phyloP scores from a whole-genome alignment of 768 basidiomycete species.

The Lepiota brunneoincarnata region DNA sequence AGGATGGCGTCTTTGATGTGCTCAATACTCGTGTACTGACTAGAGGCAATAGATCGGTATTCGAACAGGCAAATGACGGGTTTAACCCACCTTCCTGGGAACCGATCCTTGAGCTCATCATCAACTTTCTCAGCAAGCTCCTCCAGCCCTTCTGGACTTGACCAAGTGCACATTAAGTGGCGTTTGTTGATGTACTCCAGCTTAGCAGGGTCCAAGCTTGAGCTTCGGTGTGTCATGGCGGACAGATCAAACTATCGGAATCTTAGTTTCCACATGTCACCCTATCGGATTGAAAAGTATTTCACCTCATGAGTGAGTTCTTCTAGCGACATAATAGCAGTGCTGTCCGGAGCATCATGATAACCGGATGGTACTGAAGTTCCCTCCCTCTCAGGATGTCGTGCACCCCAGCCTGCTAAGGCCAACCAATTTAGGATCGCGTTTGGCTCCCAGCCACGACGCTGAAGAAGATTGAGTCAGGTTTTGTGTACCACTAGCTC shows the following conservation, averaged over 20 bases:
- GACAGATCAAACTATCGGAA: slow-evolving; percentile 69
- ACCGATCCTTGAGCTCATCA: slow-evolving; percentile 48
- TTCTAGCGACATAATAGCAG: slow-evolving; percentile 57
- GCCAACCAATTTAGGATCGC: slow-evolving; percentile 93
- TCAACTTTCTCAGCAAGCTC: slow-evolving; percentile 54
- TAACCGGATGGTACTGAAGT: slow-evolving; percentile 16
- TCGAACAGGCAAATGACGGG: neutral
- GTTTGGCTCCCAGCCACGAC: slow-evolving; percentile 85
- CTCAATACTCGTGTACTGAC: slow-evolving; percentile 47
- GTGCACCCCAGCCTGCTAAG: slow-evolving; percentile 88
- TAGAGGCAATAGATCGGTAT: slow-evolving; percentile 15
- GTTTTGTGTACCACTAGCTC: neutral
- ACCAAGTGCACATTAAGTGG: slow-evolving; percentile 62
- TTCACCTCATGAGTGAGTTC: slow-evolving; percentile 61
- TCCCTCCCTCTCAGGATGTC: slow-evolving; percentile 28
- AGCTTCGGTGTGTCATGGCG: slow-evolving; percentile 76
- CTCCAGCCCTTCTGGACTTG: slow-evolving; percentile 47
- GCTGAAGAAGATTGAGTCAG: slow-evolving; percentile 36
- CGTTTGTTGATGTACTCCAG: slow-evolving; percentile 88
- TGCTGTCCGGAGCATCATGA: slow-evolving; percentile 60
- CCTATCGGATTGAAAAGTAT: neutral
- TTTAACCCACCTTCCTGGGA: slow-evolving; percentile 53
- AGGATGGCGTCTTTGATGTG: slow-evolving; percentile 66
- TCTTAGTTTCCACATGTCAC: neutral
- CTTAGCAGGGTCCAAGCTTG: slow-evolving; percentile 76